A percentile compares a stretch with the other conserved stretches of the same genome.
phyloP scores from a whole-genome alignment of 2,329 filamentous ascomycete genomes.

The Cadophora luteo-olivacea region DNA sequence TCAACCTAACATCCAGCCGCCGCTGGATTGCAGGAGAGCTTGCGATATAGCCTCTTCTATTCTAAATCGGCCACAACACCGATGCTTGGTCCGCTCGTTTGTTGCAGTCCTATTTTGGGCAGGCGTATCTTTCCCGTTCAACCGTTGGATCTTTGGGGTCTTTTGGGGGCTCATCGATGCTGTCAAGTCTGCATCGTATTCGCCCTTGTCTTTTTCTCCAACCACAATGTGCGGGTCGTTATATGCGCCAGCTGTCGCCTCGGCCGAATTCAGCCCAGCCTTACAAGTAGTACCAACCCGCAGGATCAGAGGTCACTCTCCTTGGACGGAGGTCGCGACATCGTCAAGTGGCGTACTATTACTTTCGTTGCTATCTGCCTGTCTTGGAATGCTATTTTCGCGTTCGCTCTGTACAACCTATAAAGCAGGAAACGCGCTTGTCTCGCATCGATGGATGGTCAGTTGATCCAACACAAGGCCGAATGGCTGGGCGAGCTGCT shows the following conservation, averaged over 20 bases:
- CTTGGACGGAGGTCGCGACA: background rate
- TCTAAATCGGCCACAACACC: background rate
- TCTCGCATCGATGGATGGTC: slow-evolving; percentile 12
- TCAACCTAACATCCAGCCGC: slow-evolving; percentile 3
- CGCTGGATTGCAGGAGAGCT: background rate
- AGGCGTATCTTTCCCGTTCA: background rate
- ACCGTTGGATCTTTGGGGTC: slow-evolving; percentile 7
- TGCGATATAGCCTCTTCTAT: slow-evolving; percentile 11
- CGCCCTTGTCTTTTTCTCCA: background rate
- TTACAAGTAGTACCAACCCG: background rate
- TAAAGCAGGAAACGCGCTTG: background rate
- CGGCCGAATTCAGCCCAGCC: slow-evolving; percentile 12
- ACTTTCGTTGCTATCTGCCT: background rate
- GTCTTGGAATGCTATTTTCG: slow-evolving; percentile 8
- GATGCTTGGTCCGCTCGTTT: slow-evolving; percentile 2
- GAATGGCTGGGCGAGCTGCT: background rate
- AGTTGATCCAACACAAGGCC: slow-evolving; percentile 9
- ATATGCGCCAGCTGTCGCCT: background rate
- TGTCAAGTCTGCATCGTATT: slow-evolving; percentile 5
- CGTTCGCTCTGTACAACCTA: background rate
- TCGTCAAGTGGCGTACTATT: slow-evolving; percentile 2
- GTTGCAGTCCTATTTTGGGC: slow-evolving; percentile 7
- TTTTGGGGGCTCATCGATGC: slow-evolving; percentile 3
- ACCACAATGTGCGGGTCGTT: background rate
- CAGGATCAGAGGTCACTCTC: background rate